Base-by-base conservation (phyloP, 1,284 basidiomycete genomes). In the Exsudoporus floridanus region DNA sequence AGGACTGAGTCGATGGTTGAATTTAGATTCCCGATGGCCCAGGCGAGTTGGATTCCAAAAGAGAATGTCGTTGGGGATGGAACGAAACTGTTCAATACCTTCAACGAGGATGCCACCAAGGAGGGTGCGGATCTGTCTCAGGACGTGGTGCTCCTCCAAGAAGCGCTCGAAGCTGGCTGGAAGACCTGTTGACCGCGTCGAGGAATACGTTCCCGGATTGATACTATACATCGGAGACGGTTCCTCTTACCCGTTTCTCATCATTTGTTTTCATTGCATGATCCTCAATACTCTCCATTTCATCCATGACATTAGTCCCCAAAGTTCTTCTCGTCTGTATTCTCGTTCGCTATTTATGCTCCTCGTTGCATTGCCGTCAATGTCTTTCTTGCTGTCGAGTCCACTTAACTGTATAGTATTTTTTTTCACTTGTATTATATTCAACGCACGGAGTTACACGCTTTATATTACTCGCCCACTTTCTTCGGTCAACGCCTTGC, bases 41-140 rank as follows among this genome's bases (percentile, higher is more conserved):
- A 69, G 36, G 66, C 66, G 10, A 62, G 40, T 2, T 68, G 66
- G 66, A 66, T 70, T 7, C 62, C 69, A 0, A 59, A 59, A 30
- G 69, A 67, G 27, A 70, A 67, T 13, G 31, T 70, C 9, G 28
- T 59, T 2, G 57, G 57, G 5, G 60, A 57, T 9, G 54, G 38
- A 3, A 51, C 39, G 0, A 40, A 21, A 19, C 2, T 70, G 13
- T 56, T 61, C 18, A 38, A 55, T 5, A n/a, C 30, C 4, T 68
- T 68, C 33, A 6, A 51, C 6, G 40, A 47, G 28, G 53, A 60
- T n/a, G 67, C 62, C 0, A 12, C 14, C 0, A 6, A 14, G 14
- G 62, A 70, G 47, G 62, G 60, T 18, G 48, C 43, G 0, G 46
- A 70, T 19, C 38, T 62, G 14, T 43, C 50, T 1, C 33, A 21